phyloP scores from a whole-genome alignment of 2,329 filamentous ascomycete genomes.

The Verticillium nonalfalfae region DNA sequence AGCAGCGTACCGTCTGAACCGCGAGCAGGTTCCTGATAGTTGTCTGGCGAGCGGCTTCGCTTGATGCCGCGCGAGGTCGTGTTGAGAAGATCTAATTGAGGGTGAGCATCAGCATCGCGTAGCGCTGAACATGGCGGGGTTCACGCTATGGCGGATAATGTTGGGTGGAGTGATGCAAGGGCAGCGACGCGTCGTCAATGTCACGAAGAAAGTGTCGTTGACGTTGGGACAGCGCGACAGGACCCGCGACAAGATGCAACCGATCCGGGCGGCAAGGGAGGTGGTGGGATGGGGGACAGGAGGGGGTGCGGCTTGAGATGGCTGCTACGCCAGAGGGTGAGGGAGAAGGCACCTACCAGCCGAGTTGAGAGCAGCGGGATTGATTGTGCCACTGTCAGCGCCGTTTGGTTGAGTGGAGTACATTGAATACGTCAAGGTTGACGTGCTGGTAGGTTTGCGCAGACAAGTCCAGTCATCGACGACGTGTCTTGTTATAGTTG shows the following conservation, averaged over 20 bases:
- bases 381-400: slow-evolving; percentile 83
- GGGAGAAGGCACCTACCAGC: slow-evolving; percentile 52
- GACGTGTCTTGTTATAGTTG: slow-evolving; percentile 59
- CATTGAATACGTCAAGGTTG: slow-evolving; percentile 26
- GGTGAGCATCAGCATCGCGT: slow-evolving; percentile 19
- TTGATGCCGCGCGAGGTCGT: slow-evolving; percentile 64
- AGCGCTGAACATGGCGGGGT: slow-evolving; percentile 4
- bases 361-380: slow-evolving; percentile 80
- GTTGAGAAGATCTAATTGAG: slow-evolving; percentile 40
- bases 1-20: slow-evolving; percentile 69
- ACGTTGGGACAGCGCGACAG: neutral
- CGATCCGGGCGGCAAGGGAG: neutral
- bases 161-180: neutral
- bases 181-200: neutral
- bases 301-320: slow-evolving; percentile 10
- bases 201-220: neutral
- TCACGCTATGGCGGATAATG: neutral
- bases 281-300: neutral
- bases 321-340: slow-evolving; percentile 1
- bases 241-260: neutral
- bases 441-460: slow-evolving; percentile 17
- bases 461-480: slow-evolving; percentile 30
- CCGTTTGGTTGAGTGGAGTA: slow-evolving; percentile 62
- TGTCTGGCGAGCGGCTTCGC: slow-evolving; percentile 70
- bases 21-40: slow-evolving; percentile 50